These are phyloP conservation scores for Fusarium sp. DNA, from an alignment of 2,329 filamentous ascomycete species.

Conservation along the genomic window DNA sequence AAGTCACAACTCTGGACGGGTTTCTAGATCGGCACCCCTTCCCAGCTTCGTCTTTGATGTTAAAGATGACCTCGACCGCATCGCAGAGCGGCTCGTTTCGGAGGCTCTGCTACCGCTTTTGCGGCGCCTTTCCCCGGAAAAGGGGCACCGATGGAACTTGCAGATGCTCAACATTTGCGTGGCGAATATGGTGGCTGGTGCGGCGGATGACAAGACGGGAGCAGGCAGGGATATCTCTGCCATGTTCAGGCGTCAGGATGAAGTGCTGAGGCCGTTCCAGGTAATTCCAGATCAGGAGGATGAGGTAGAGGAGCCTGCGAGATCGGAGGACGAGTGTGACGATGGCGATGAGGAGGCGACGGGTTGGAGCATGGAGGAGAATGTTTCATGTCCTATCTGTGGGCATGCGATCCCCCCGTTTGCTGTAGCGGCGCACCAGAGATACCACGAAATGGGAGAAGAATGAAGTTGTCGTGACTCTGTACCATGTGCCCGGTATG, in stretches of 20 bases:
- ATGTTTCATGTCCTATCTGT: conserved; percentile 59
- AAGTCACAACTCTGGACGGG: conserved; percentile 72
- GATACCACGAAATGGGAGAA: conserved; percentile 51
- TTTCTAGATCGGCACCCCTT: conserved; percentile 80
- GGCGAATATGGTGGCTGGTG: conserved; percentile 80
- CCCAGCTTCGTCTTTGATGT: conserved; percentile 80
- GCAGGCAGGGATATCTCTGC: conserved; percentile 80
- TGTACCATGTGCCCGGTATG: background rate
- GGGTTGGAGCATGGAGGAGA: conserved; percentile 49
- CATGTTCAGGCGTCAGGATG: conserved; percentile 85
- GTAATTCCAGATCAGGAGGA: conserved; percentile 54
- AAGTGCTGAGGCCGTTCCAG: conserved; percentile 75
- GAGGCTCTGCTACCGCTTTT: conserved; percentile 80
- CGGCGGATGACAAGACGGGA: conserved; percentile 61
- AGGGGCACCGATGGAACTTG: conserved; percentile 77
- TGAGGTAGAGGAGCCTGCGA: conserved; percentile 44
- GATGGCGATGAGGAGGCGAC: conserved; percentile 31
- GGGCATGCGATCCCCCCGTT: conserved; percentile 67
- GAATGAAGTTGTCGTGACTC: conserved; percentile 12
- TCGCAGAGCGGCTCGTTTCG: conserved; percentile 76
- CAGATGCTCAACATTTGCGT: conserved; percentile 89
- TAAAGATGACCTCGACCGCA: conserved; percentile 65
- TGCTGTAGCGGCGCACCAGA: conserved; percentile 66
- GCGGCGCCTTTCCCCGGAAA: conserved; percentile 76
- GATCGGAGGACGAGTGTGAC: conserved; percentile 33